These are phyloP conservation scores for Priceomyces castillae DNA, from an alignment of 805 yeast genomes.

Conservation along the genomic window DNA sequence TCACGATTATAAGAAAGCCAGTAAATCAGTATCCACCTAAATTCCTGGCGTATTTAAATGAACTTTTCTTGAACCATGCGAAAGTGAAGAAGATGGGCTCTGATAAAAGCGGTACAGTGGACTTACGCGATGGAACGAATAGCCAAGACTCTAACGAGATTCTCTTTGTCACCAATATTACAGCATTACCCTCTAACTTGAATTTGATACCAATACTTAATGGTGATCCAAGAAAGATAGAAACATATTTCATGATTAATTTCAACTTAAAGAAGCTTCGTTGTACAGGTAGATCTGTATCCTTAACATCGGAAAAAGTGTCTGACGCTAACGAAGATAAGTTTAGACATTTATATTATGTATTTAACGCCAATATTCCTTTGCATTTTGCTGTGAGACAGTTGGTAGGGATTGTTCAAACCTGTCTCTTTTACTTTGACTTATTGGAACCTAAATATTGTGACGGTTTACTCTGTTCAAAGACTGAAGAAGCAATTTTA, in stretches of 20 bases:
- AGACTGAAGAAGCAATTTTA: constrained; percentile 66
- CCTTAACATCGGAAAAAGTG: constrained; percentile 61
- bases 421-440: constrained; percentile 73
- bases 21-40: constrained; percentile 47
- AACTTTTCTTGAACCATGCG: constrained; percentile 62
- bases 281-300: constrained; percentile 84
- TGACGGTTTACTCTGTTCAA: constrained; percentile 82
- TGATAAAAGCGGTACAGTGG: constrained; percentile 2
- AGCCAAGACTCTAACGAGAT: constrained; percentile 17
- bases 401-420: constrained; percentile 71
- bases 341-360: constrained; percentile 69
- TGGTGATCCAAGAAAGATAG: constrained; percentile 52
- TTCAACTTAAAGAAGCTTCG: constrained; percentile 71
- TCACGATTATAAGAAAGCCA: constrained; percentile 51
- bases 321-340: constrained; percentile 79
- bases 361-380: constrained; percentile 50
- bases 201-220: constrained; percentile 67
- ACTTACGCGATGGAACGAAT: neutral
- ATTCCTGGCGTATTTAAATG: constrained; percentile 62
- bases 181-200: constrained; percentile 72
- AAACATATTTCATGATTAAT: constrained; percentile 65
- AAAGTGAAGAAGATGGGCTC: constrained; percentile 54
- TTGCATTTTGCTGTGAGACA: constrained; percentile 68
- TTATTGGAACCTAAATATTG: constrained; percentile 64
- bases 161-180: constrained; percentile 78